Evolutionary conservation across 192 early-diverging fungal species (phyloP).

Genomic region (Entomortierella chlamydospora): DNA sequence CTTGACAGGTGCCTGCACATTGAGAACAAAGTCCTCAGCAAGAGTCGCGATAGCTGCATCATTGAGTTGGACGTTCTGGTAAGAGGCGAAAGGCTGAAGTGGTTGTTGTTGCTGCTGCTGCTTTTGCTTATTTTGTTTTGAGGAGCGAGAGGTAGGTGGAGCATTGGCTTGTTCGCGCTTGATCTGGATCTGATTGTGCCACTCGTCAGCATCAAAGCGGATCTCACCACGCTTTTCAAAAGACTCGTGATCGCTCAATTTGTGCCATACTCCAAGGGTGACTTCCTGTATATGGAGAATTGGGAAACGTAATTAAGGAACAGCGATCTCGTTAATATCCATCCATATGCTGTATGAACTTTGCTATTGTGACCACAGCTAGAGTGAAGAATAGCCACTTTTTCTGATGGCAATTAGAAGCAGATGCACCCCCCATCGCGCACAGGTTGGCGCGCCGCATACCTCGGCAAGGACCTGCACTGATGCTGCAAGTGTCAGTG

Average conservation of each 20-base stretch:
- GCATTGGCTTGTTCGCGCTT: constrained; percentile 8
- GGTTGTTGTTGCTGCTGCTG: constrained; percentile 20
- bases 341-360: not conserved
- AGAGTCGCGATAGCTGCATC: not conserved
- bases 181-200: constrained; percentile 12
- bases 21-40: constrained; percentile 40
- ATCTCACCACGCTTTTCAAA: constrained; percentile 54
- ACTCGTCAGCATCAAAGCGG: constrained; percentile 29
- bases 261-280: constrained; percentile 50
- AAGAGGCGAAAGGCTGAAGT: constrained; percentile 10
- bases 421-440: not conserved
- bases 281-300: constrained; percentile 26
- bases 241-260: constrained; percentile 48
- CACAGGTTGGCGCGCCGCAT: no score
- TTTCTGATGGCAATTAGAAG: not conserved
- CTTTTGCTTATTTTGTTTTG: constrained; percentile 7
- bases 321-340: not conserved
- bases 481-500: constrained; percentile 38
- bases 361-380: no score
- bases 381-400: no score
- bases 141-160: not conserved
- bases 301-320: not conserved
- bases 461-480: constrained; percentile 49
- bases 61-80: constrained; percentile 9
- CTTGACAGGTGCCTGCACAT: constrained; percentile 32